Base-by-base conservation (phyloP, 805 yeast genomes). In the Candida awuae region DNA sequence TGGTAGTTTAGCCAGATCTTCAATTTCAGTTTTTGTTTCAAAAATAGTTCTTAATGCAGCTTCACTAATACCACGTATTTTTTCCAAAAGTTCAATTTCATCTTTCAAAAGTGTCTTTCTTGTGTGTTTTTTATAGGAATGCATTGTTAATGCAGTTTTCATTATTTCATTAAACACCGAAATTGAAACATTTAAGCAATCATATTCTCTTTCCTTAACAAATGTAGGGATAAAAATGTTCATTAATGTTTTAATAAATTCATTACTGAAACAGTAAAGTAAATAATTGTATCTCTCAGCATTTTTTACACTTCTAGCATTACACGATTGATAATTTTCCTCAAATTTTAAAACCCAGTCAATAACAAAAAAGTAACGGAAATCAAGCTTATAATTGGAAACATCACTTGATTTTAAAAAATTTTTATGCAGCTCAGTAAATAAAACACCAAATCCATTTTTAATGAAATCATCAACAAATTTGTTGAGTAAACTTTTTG, bases 281-380 rank as follows among this genome's bases (percentile, higher is more conserved):
- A 41, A 21, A n/a, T 36, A 41, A 26, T 36, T 41, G 22, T 47
- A 42, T 32, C 61, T 43, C 35, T 47, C 38, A 30, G 39, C 40
- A 4, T 69, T 63, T 4, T 58, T 54, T 8, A 55, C 58, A 22
- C 26, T 21, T 12, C 19, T 32, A 13, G 6, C 15, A 23, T 61
- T 61, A 9, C n/a, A 19, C 0, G 51, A 39, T 19, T 37, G 31
- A 43, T 63, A 51, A 6, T 52, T 59, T 16, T 81, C 62, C 49
- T 82, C 85, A 43, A 75, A 85, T 25, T 70, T 70, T 34, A 86
- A 62, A 49, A 86, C 80, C 96, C 97, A 90, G 1, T 84, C 67
- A 6, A 72, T 61, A 6, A 84, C 62, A 42, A 73, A 66, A 30
- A 83, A 70, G 52, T 71, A 87, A 32, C 75, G 75, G 35, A 57